Conservation (phyloP, 2,329 filamentous ascomycete genomes). For the Parastagonospora avenae region DNA sequence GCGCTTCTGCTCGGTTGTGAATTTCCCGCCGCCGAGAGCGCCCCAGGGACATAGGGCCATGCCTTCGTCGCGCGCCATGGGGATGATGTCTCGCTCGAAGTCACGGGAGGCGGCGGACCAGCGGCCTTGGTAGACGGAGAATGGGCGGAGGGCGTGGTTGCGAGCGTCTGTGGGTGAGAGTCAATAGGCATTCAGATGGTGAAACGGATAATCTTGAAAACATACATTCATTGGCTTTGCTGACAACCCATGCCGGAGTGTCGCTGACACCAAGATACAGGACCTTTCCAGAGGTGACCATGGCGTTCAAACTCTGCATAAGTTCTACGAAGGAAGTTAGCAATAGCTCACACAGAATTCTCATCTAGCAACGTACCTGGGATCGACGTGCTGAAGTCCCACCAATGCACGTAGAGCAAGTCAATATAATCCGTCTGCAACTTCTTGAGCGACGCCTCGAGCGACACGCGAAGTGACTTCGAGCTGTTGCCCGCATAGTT, state of each 20-base stretch:
- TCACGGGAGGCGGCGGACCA: conserved; percentile 68
- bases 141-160: conserved; percentile 70
- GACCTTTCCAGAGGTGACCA: conserved; percentile 45
- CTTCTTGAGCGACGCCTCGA: conserved; percentile 49
- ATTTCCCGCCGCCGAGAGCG: conserved; percentile 55
- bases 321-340: conserved; percentile 36
- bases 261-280: conserved; percentile 47
- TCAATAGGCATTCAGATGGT: not conserved
- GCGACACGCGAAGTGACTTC: conserved; percentile 45
- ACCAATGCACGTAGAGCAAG: conserved; percentile 49
- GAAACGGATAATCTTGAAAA: not conserved
- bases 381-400: conserved; percentile 43
- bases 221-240: conserved; percentile 54
- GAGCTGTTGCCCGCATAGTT: conserved; percentile 53
- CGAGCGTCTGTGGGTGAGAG: conserved; percentile 59
- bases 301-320: conserved; percentile 45
- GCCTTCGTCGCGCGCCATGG: conserved; percentile 67
- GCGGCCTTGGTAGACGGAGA: conserved; percentile 70
- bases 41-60: conserved; percentile 66
- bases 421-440: conserved; percentile 51
- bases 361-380: not conserved
- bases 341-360: no score
- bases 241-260: conserved; percentile 51
- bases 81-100: conserved; percentile 71
- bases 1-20: conserved; percentile 43